phyloP scores from a whole-genome alignment of 1,284 basidiomycete species.

The Ceratobasidium sp. region DNA sequence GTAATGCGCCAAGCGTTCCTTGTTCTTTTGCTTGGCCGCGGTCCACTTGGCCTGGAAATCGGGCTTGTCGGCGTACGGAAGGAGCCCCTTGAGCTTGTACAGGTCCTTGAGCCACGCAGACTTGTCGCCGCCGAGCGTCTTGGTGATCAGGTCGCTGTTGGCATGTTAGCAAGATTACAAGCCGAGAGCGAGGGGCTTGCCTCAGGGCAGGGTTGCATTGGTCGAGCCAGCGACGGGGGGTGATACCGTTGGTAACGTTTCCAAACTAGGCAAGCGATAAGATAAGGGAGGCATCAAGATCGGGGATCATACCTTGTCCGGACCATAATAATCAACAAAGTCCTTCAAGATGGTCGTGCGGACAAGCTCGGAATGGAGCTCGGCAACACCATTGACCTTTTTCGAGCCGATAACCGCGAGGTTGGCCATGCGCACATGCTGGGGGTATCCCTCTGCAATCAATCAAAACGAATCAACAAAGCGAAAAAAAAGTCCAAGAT shows the following conservation, averaged over 20 bases:
- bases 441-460: slow-evolving; percentile 77
- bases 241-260: slow-evolving; percentile 88
- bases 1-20: slow-evolving; percentile 82
- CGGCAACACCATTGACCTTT: slow-evolving; percentile 96
- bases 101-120: slow-evolving; percentile 83
- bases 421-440: slow-evolving; percentile 90
- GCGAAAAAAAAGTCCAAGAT: background rate
- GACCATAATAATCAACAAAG: slow-evolving; percentile 86
- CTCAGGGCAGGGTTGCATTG: slow-evolving; percentile 85
- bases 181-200: background rate
- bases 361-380: slow-evolving; percentile 64
- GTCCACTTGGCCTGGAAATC: slow-evolving; percentile 82
- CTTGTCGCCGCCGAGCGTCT: slow-evolving; percentile 80
- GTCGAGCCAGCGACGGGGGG: slow-evolving; percentile 89
- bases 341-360: slow-evolving; percentile 86
- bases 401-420: slow-evolving; percentile 74
- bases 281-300: background rate
- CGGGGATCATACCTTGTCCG: slow-evolving; percentile 60
- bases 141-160: slow-evolving; percentile 82
- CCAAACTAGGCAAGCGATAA: slow-evolving; percentile 63
- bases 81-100: slow-evolving; percentile 72
- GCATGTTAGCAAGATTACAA: no score
- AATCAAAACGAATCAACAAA: slow-evolving; percentile 25
- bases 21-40: slow-evolving; percentile 86
- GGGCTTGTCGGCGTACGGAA: slow-evolving; percentile 74